phyloP scores from a whole-genome alignment of 148 eudicot genomes.

The Camellia lanceoleosa region DNA sequence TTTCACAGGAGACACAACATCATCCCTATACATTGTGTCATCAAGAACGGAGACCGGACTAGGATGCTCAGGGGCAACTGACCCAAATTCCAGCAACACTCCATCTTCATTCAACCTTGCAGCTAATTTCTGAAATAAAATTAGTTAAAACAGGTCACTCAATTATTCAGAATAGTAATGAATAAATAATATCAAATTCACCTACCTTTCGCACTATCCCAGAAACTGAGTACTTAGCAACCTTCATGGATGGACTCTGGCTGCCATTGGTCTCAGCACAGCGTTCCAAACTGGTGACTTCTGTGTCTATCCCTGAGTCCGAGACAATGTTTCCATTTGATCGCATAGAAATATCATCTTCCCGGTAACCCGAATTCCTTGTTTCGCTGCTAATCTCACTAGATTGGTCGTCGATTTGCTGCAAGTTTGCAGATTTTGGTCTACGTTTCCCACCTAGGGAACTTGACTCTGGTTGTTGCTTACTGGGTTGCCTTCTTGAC shows the following conservation, averaged over 20 bases:
- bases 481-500: constrained; percentile 47
- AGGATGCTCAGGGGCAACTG: constrained; percentile 55
- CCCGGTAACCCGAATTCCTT: constrained; percentile 34
- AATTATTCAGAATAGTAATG: not conserved
- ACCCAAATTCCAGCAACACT: constrained; percentile 25
- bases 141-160: constrained; percentile 9
- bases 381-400: constrained; percentile 40
- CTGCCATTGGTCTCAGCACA: constrained; percentile 28
- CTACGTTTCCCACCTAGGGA: constrained; percentile 68
- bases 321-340: constrained; percentile 23
- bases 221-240: constrained; percentile 25
- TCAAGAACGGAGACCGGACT: constrained; percentile 93
- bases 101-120: constrained; percentile 43
- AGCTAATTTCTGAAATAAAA: constrained; percentile 41
- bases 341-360: constrained; percentile 30
- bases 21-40: constrained; percentile 47
- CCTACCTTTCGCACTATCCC: constrained; percentile 41
- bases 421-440: constrained; percentile 34
- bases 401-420: constrained; percentile 42
- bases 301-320: constrained; percentile 34
- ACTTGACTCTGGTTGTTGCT: constrained; percentile 48
- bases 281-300: constrained; percentile 29
- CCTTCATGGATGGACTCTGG: constrained; percentile 28
- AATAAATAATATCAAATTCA: constrained; percentile 8
- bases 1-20: constrained; percentile 64